Base-by-base conservation (phyloP, 495 filamentous ascomycete species). In the Hypoxylon trugodes region DNA sequence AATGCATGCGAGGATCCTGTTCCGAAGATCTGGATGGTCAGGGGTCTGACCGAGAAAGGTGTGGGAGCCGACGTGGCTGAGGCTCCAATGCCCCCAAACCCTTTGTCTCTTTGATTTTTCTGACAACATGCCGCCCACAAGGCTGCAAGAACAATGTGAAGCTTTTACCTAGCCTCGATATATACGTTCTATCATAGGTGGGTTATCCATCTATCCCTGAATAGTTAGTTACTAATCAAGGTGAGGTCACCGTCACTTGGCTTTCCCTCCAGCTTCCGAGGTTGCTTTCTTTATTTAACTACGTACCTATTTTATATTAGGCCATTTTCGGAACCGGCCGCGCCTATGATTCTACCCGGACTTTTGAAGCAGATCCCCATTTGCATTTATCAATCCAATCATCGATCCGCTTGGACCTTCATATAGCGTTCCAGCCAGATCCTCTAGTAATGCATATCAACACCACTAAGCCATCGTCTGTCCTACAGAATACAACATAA, bases 1-100 rank as follows among this genome's bases (percentile, higher is more conserved):
- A 42, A 54, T 62, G 52, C 64, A 61, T 53, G 48, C 41, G 53
- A 67, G 53, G 64, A 67, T 67, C 56, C 56, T 22, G 55, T 60
- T 19, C 64, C 64, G 52, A 51, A 45, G 64, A 62, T 67, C 47
- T 52, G 53, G 47, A 41, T 40, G 22, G 53, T 55, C 58, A 67
- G 53, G 64, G 58, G 47, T 67, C 40, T 52, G 40, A 55, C 47
- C 32, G 40, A 51, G 59, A 24, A 22, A 55, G 57, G 57, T 57
- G 38, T 61, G 63, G 50, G 32, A 57, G 55, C 36, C 38, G 38
- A 57, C 43, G 56, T 53, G 63, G 57, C 63, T 41, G 36, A 61
- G 43, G 51, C 12, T 56, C 43, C n/a, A n/a, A 52, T 52, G 40
- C 26, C 12, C 24, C 15, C 21, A 49, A 30, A n/a, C 13, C 36